Percentiles rank a stretch among this genome's conserved stretches.
Conservation (phyloP, 2,329 filamentous ascomycete species). For the Aspergillus pseudoglaucus region DNA sequence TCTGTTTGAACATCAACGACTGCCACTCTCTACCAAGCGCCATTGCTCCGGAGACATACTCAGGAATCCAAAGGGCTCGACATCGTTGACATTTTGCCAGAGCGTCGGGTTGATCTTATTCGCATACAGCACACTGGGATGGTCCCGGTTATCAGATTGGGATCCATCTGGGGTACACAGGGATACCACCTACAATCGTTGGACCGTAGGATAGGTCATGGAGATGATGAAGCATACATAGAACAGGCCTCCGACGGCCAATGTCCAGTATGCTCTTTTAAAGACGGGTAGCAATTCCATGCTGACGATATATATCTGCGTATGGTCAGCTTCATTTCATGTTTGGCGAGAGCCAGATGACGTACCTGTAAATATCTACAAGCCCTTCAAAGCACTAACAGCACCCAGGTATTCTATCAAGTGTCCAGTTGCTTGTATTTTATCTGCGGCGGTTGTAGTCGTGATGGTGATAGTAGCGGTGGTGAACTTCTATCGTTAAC, state of each 20-base stretch:
- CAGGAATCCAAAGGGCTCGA: constrained; percentile 79
- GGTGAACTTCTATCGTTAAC: background rate
- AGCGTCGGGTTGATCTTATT: constrained; percentile 68
- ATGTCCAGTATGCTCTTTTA: constrained; percentile 49
- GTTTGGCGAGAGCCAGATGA: background rate
- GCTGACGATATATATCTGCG: constrained; percentile 15
- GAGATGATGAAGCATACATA: constrained; percentile 63
- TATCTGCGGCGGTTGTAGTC: background rate
- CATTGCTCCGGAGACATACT: constrained; percentile 46
- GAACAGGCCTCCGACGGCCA: constrained; percentile 55
- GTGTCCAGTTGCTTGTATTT: too few species aligned
- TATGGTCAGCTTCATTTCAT: background rate
- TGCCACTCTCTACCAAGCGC: background rate
- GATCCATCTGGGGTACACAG: background rate
- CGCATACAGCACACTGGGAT: constrained; percentile 67
- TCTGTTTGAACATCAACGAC: constrained; percentile 42
- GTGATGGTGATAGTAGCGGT: background rate
- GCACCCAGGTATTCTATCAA: too few species aligned
- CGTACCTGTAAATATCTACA: background rate
- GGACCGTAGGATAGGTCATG: constrained; percentile 63
- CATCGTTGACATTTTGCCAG: constrained; percentile 67
- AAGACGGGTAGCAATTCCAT: constrained; percentile 41
- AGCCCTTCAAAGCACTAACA: too few species aligned
- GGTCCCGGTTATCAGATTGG: constrained; percentile 1
- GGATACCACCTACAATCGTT: constrained; percentile 64